Conservation (phyloP, 1,284 basidiomycete species). For the Trichosporon asahii region DNA sequence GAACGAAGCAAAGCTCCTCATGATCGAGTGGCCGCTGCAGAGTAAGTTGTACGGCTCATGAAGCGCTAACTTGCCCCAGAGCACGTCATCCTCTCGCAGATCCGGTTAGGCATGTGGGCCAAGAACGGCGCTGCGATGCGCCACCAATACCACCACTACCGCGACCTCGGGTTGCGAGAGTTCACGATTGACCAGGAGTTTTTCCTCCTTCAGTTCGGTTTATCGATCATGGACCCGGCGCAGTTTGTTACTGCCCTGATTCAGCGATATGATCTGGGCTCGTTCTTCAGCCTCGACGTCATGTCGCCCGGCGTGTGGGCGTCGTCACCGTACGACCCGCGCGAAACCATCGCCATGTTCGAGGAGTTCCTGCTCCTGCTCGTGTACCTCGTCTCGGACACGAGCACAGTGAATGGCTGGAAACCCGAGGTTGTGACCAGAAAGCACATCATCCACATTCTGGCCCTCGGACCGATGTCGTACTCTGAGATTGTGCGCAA, state of each 20-base stretch:
- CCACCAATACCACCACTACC: slow-evolving; percentile 93
- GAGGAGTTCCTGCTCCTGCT: slow-evolving; percentile 89
- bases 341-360: slow-evolving; percentile 68
- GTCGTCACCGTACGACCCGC: slow-evolving; percentile 34
- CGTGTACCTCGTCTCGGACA: slow-evolving; percentile 82
- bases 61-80: slow-evolving; percentile 23
- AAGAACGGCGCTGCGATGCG: slow-evolving; percentile 95
- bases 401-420: slow-evolving; percentile 69
- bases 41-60: slow-evolving; percentile 56
- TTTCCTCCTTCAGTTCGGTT: slow-evolving; percentile 80
- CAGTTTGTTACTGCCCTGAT: slow-evolving; percentile 79
- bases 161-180: slow-evolving; percentile 92
- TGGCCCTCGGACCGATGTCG: slow-evolving; percentile 81
- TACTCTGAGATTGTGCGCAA: slow-evolving; percentile 91
- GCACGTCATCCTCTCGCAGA: slow-evolving; percentile 71
- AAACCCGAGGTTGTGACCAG: slow-evolving; percentile 65
- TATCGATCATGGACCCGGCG: slow-evolving; percentile 75
- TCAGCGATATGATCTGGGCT: slow-evolving; percentile 78
- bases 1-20: slow-evolving; percentile 49
- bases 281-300: slow-evolving; percentile 67
- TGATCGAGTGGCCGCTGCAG: slow-evolving; percentile 81
- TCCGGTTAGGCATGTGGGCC: slow-evolving; percentile 93
- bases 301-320: slow-evolving; percentile 32
- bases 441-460: slow-evolving; percentile 83
- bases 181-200: slow-evolving; percentile 96